Evolutionary conservation across 345 rosid genomes (phyloP), one percentile per base, ranked within the genome.

Genomic region (Orychophragmus violaceus): DNA sequence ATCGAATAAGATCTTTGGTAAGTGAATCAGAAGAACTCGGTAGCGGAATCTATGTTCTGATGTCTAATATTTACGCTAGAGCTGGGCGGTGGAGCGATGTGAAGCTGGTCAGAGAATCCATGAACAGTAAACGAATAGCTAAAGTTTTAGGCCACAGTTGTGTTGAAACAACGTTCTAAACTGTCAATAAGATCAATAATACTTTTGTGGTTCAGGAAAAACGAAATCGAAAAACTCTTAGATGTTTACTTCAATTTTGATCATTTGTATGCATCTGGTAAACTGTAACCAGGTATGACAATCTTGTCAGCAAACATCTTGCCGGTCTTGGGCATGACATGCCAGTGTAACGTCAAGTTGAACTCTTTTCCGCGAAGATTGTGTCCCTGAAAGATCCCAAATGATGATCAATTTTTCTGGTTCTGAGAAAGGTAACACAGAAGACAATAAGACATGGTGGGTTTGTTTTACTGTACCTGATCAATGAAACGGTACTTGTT

Each of bases 401-500:
- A 41, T 13, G 27, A 68, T 35, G 17, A 54, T 57, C 56, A 54
- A 41, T 37, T 45, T 0, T 63, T 56, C 54, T 0, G 16, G 17
- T 28, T 64, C 48, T 22, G 27, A 8, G 24, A 5, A 42, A 14
- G 29, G 21, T 16, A 42, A 58, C n/a, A n/a, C n/a, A 41, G 41
- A 10, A 42, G 4, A 8, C n/a, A 23, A 4, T n/a, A 51, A 60
- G 33, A 53, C 17, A 49, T 32, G 42, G 24, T 10, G 17, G 23
- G 30, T 17, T 3, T 27, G 32, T 9, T 64, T 1, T 19, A 28
- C 13, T 29, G 12, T 71, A 91, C 97, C 90, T 95, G 99, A 70
- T 95, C 99, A 61, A 91, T 80, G 76, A 95, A 87, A 5, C 96
- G 96, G 53, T 95, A 95, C 72, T 91, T 91, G 84, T 89, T 95